Percentiles rank a stretch among this genome's conserved stretches.
Evolutionary conservation across 2,329 filamentous ascomycete genomes (phyloP).

Genomic region (Lomentospora prolificans): DNA sequence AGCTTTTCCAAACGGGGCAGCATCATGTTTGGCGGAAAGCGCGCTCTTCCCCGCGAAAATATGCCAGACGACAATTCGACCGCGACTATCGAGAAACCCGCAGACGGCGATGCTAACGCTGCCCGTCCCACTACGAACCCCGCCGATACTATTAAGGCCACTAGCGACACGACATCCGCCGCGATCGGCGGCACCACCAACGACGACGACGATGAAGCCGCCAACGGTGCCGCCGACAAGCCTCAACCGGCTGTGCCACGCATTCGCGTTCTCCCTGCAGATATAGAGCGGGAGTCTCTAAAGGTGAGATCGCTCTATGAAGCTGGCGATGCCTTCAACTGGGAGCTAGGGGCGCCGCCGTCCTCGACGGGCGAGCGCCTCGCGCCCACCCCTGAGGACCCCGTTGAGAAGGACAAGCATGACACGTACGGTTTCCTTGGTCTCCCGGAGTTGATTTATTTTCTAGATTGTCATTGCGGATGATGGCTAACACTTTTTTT

Average conservation of each 20-base stretch:
- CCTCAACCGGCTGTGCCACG: slow-evolving; percentile 26
- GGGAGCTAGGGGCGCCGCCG: slow-evolving; percentile 41
- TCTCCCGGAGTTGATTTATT: slow-evolving; percentile 13
- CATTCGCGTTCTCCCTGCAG: slow-evolving; percentile 43
- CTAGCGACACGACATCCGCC: slow-evolving; percentile 12
- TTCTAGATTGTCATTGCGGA: not conserved
- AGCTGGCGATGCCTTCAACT: slow-evolving; percentile 41
- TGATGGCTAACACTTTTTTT: slow-evolving; percentile 13
- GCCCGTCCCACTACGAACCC: not conserved
- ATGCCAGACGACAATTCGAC: not conserved
- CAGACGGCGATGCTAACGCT: not conserved
- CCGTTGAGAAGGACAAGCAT: slow-evolving; percentile 41
- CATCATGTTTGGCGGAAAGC: slow-evolving; percentile 48
- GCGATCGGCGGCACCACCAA: slow-evolving; percentile 1
- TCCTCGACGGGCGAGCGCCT: slow-evolving; percentile 32
- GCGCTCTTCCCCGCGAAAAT: slow-evolving; percentile 8
- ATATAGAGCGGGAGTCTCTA: slow-evolving; percentile 53
- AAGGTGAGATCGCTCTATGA: slow-evolving; percentile 59
- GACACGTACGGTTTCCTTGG: slow-evolving; percentile 49
- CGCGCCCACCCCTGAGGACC: slow-evolving; percentile 39
- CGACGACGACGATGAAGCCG: not conserved
- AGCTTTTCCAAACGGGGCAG: slow-evolving; percentile 56
- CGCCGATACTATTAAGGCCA: not conserved
- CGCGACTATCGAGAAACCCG: slow-evolving; percentile 8
- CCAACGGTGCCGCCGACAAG: slow-evolving; percentile 4